Percentiles rank a stretch among this genome's conserved stretches.
phyloP scores from a whole-genome alignment of 257 asterid genomes.

The Petunia axillaris region DNA sequence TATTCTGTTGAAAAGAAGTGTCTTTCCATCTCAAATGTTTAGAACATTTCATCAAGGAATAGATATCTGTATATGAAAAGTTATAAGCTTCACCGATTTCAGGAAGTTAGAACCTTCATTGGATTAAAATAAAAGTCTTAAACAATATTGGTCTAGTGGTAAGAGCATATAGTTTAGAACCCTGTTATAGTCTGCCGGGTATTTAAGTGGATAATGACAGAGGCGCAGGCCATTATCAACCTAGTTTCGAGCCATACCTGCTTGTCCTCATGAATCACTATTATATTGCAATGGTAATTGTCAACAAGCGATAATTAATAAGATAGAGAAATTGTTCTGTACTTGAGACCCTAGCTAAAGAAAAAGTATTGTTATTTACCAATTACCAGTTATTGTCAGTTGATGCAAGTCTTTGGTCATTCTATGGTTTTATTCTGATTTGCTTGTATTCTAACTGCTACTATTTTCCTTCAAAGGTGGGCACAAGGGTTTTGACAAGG shows the following conservation, averaged over 20 bases:
- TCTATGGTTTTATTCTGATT: neutral
- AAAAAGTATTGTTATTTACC: neutral
- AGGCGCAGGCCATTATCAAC: too few species aligned
- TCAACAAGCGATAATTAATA: neutral
- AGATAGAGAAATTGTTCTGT: neutral
- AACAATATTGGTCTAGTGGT: neutral
- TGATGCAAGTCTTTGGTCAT: neutral
- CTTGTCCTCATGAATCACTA: too few species aligned
- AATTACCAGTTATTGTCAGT: neutral
- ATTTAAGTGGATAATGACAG: too few species aligned
- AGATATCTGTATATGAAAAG: neutral
- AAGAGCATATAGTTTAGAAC: too few species aligned
- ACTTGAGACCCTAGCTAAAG: neutral
- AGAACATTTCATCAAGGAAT: neutral
- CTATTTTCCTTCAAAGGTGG: conserved; percentile 62
- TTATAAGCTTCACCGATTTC: conserved; percentile 5
- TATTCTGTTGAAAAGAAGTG: neutral
- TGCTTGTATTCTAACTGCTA: neutral
- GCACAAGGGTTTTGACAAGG: conserved; percentile 92
- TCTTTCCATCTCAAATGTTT: neutral
- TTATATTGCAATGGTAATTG: neutral
- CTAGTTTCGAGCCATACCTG: too few species aligned
- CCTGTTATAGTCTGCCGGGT: too few species aligned
- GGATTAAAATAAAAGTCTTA: neutral
- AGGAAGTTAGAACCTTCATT: neutral